Evolutionary conservation across 495 filamentous ascomycete species (phyloP), one percentile per base, ranked within the genome.

Genomic region (Talaromyces proteolyticus): DNA sequence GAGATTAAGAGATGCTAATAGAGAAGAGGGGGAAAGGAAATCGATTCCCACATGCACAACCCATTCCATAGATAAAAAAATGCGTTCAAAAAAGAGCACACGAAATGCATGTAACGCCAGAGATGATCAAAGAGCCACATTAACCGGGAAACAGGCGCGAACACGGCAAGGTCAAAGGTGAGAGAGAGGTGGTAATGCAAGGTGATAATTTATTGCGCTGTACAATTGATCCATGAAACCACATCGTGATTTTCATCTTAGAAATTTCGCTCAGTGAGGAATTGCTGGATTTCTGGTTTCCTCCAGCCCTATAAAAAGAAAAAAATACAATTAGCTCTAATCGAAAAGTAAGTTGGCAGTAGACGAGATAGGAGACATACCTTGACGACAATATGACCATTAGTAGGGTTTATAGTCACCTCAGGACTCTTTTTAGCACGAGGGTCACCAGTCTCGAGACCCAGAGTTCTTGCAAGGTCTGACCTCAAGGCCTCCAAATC

Each of bases 341-440:
- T 29, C 25, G 25, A 29, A 34, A 34, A 34, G 14, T 10, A 34
- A 34, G 4, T 2, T 8, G 2, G 23, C 38, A 14, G 16, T 20
- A 44, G 3, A 17, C 7, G 2, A 47, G 38, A 41, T 14, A 36
- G 7, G 29, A 36, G 14, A 60, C 69, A 53, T 64, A 84, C 82
- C 75, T 76, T 80, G 25, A 89, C 74, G 42, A 82, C 68, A 26
- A 89, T 72, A 51, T 88, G 83, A 29, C 74, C 80, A 26, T 77
- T 86, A 22, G 78, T 61, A 48, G 71, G 65, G 59, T 85, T 87
- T 29, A 87, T 69, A 10, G 57, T 64, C 4, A 87, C 70, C 50
- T 73, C 69, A 0, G 66, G 49, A 25, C 58, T 72, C 54, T 63
- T 63, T 17, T 50, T 49, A 16, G 42, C 51, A 6, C 53, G 60